Conservation (phyloP, 1,139 yeast genomes). For the Starmera stellimalicola region DNA sequence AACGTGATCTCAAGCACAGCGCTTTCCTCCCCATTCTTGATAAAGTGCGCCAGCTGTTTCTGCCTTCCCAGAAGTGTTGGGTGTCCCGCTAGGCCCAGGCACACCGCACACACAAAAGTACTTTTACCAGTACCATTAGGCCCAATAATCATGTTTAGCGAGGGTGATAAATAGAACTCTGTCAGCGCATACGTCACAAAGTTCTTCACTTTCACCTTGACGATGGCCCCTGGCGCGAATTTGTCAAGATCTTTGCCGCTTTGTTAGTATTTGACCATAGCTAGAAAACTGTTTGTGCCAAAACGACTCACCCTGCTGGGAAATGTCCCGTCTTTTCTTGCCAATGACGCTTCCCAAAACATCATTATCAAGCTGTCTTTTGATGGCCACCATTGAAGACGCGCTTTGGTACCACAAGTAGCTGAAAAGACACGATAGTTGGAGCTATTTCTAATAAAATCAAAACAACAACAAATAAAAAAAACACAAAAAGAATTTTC, state of each 20-base stretch:
- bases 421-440: no score
- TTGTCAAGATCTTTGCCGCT: constrained; percentile 5
- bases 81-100: constrained; percentile 81
- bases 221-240: constrained; percentile 49
- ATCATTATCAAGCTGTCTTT: background rate
- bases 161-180: constrained; percentile 74
- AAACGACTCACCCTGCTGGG: constrained; percentile 1
- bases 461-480: constrained; percentile 14
- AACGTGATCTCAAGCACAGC: constrained; percentile 61
- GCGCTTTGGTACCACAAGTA: no score
- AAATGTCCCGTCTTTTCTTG: background rate
- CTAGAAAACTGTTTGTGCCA: background rate
- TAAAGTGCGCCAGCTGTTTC: constrained; percentile 54
- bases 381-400: background rate
- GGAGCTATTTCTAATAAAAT: no score
- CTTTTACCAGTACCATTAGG: constrained; percentile 98
- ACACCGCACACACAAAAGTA: constrained; percentile 88
- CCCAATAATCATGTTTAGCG: constrained; percentile 87
- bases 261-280: background rate
- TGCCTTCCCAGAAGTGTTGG: constrained; percentile 77
- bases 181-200: constrained; percentile 79
- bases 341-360: background rate
- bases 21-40: constrained; percentile 57
- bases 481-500: no score
- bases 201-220: constrained; percentile 57